Conservation (phyloP, 2,329 filamentous ascomycete species). For the Calonectria pseudoreteaudii region DNA sequence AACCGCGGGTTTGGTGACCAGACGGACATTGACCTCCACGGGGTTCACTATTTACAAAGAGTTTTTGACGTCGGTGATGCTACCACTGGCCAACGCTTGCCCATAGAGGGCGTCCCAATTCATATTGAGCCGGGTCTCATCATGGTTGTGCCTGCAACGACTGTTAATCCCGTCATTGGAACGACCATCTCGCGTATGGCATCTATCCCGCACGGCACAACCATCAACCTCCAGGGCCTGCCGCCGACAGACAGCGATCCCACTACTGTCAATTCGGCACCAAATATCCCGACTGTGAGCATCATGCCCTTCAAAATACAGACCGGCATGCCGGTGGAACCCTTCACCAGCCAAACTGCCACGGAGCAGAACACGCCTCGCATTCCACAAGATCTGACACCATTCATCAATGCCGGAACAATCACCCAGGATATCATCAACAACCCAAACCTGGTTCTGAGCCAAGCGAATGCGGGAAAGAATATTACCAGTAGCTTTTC, state of each 20-base stretch:
- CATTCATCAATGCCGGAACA: slow-evolving; percentile 43
- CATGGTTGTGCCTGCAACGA: slow-evolving; percentile 51
- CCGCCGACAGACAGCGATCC: slow-evolving; percentile 51
- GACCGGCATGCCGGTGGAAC: neutral
- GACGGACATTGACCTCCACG: slow-evolving; percentile 49
- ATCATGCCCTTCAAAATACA: slow-evolving; percentile 42
- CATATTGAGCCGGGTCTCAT: slow-evolving; percentile 56
- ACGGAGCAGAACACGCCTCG: slow-evolving; percentile 31
- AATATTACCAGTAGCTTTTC: slow-evolving; percentile 45
- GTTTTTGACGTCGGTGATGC: slow-evolving; percentile 46
- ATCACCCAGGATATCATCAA: slow-evolving; percentile 48
- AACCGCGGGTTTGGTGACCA: slow-evolving; percentile 52
- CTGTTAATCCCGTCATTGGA: slow-evolving; percentile 37
- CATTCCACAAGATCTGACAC: slow-evolving; percentile 45
- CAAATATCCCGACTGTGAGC: slow-evolving; percentile 44
- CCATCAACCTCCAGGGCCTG: slow-evolving; percentile 41
- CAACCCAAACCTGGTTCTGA: slow-evolving; percentile 46
- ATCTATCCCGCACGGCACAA: neutral
- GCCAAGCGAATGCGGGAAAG: slow-evolving; percentile 44
- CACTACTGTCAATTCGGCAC: slow-evolving; percentile 53
- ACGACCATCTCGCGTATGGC: slow-evolving; percentile 45
- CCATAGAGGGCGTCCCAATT: slow-evolving; percentile 33
- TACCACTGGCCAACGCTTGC: slow-evolving; percentile 16
- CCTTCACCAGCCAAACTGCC: slow-evolving; percentile 26
- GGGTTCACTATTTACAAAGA: slow-evolving; percentile 51